Conservation (phyloP, 2,329 filamentous ascomycete species). For the Xylariaceae sp. region DNA sequence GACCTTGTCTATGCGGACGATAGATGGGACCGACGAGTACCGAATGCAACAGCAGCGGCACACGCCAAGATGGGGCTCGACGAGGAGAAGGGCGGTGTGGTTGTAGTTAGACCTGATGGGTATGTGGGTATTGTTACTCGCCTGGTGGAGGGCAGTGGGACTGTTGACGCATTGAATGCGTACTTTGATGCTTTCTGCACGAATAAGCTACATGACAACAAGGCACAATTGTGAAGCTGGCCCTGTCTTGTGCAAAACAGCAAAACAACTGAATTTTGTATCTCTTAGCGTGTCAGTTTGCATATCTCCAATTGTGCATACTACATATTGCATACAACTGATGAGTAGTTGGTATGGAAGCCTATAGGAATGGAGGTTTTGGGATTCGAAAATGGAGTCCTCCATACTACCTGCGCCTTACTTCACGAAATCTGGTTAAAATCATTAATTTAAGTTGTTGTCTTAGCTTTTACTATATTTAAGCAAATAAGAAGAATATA, state of each 20-base stretch:
- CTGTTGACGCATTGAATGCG: slow-evolving; percentile 79
- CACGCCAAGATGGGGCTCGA: slow-evolving; percentile 88
- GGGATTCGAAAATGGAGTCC: too few species aligned
- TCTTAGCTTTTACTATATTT: too few species aligned
- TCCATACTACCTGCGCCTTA: too few species aligned
- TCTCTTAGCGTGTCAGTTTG: neutral
- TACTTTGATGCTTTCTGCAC: slow-evolving; percentile 80
- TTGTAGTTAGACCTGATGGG: slow-evolving; percentile 86
- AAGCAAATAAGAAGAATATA: too few species aligned
- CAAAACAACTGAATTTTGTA: too few species aligned
- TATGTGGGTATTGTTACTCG: slow-evolving; percentile 81
- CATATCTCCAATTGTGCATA: too few species aligned
- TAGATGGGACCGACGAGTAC: slow-evolving; percentile 73
- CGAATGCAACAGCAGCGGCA: slow-evolving; percentile 73
- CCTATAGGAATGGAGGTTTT: too few species aligned
- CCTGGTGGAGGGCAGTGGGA: slow-evolving; percentile 77
- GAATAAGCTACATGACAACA: slow-evolving; percentile 58
- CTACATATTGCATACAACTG: too few species aligned
- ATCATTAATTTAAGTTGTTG: too few species aligned
- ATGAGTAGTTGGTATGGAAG: too few species aligned
- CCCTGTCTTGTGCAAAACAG: neutral
- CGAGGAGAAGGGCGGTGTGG: slow-evolving; percentile 75
- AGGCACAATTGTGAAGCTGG: slow-evolving; percentile 46
- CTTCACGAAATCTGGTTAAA: too few species aligned
- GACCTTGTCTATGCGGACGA: slow-evolving; percentile 90